Evolutionary conservation across 331 rosid genomes (phyloP).

Genomic region (Stylosanthes scabra): DNA sequence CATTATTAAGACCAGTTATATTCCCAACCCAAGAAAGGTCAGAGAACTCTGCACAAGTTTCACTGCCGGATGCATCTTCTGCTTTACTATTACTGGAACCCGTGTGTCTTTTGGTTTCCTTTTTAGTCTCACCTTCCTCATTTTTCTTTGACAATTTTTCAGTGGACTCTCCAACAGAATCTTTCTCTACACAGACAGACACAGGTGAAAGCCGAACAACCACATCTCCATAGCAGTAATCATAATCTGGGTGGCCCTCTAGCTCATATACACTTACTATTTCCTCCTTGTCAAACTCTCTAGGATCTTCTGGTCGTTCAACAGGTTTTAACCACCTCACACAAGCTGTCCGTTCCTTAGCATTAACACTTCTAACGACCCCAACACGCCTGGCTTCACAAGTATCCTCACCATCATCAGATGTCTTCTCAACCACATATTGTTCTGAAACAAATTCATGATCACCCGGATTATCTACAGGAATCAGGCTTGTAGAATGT

Average conservation of each 20-base stretch:
- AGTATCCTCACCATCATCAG: slow-evolving; percentile 72
- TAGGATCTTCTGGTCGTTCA: slow-evolving; percentile 81
- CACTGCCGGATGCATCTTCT: slow-evolving; percentile 49
- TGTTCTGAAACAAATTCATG: slow-evolving; percentile 98
- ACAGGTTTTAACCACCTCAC: slow-evolving; percentile 91
- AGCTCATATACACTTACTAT: slow-evolving; percentile 94
- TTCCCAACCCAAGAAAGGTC: slow-evolving; percentile 99
- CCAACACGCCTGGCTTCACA: slow-evolving; percentile 85
- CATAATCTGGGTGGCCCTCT: slow-evolving; percentile 98
- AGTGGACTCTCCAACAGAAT: slow-evolving; percentile 47
- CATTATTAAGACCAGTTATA: slow-evolving; percentile 87
- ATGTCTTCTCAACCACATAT: slow-evolving; percentile 92
- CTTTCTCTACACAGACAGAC: slow-evolving; percentile 56
- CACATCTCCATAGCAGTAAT: slow-evolving; percentile 95
- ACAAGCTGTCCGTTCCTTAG: slow-evolving; percentile 94
- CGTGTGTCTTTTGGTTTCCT: slow-evolving; percentile 36
- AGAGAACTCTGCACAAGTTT: slow-evolving; percentile 59
- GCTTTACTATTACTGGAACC: slow-evolving; percentile 50
- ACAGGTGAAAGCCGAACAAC: slow-evolving; percentile 90
- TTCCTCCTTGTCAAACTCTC: slow-evolving; percentile 92
- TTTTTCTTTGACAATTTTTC: slow-evolving; percentile 57
- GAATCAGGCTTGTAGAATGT: slow-evolving; percentile 75
- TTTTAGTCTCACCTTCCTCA: slow-evolving; percentile 51
- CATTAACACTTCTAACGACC: slow-evolving; percentile 88
- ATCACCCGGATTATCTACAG: slow-evolving; percentile 91